Percentiles rank a stretch among this genome's conserved stretches.
Evolutionary conservation across 1,139 yeast species (phyloP).

Genomic region (Pichiaceae sp.): DNA sequence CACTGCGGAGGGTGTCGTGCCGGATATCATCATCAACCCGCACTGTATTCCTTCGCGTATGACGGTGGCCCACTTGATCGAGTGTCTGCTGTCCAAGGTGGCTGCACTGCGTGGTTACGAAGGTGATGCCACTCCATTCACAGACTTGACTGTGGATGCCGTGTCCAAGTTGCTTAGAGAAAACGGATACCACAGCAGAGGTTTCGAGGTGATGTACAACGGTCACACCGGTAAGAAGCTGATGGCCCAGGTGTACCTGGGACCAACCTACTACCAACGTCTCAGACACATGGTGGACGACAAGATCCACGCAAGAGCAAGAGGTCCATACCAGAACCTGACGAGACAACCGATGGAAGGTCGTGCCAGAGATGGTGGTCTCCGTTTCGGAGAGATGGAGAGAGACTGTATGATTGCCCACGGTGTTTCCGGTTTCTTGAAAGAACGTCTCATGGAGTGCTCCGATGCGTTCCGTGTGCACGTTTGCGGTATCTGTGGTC

Average conservation of each 20-base stretch:
- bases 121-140: slow-evolving; percentile 98
- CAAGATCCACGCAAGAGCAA: slow-evolving; percentile 97
- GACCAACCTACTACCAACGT: slow-evolving; percentile 98
- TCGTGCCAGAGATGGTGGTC: slow-evolving; percentile 98
- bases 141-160: slow-evolving; percentile 97
- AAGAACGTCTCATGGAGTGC: slow-evolving; percentile 97
- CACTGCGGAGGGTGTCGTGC: slow-evolving; percentile 92
- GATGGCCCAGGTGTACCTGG: slow-evolving; percentile 97
- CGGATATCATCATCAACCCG: slow-evolving; percentile 94
- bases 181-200: slow-evolving; percentile 96
- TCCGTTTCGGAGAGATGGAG: slow-evolving; percentile 99
- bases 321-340: slow-evolving; percentile 97
- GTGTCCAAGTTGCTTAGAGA: slow-evolving; percentile 85
- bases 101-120: slow-evolving; percentile 92
- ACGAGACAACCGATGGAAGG: slow-evolving; percentile 99
- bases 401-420: slow-evolving; percentile 99
- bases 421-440: slow-evolving; percentile 96
- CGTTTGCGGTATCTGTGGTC: slow-evolving; percentile 95
- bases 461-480: slow-evolving; percentile 98
- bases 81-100: slow-evolving; percentile 91
- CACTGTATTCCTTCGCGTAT: slow-evolving; percentile 99
- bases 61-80: slow-evolving; percentile 99
- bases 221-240: slow-evolving; percentile 98
- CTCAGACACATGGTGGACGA: slow-evolving; percentile 99
- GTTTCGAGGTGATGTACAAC: slow-evolving; percentile 96